These are phyloP conservation scores for Pichia sp. DNA, from an alignment of 1,139 yeast species.

Conservation along the genomic window DNA sequence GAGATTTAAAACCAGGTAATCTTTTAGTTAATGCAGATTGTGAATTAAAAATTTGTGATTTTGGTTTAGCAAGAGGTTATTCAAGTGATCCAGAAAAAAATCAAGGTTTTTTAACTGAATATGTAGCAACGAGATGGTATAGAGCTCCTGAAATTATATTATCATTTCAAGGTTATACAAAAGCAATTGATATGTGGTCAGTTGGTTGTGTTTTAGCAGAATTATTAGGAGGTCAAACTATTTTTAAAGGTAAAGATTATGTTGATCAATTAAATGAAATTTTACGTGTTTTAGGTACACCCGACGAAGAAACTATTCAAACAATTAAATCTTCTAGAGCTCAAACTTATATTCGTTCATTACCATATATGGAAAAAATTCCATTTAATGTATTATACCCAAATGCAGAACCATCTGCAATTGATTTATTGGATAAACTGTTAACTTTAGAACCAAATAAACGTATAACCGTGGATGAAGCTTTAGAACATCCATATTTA, in stretches of 20 bases:
- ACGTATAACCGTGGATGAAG: constrained; percentile 84
- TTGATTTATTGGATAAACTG: constrained; percentile 78
- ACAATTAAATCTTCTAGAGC: constrained; percentile 88
- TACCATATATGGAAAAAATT: constrained; percentile 77
- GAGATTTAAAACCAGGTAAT: constrained; percentile 94
- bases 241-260: constrained; percentile 91
- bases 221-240: constrained; percentile 83
- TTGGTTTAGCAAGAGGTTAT: constrained; percentile 95
- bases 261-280: constrained; percentile 94
- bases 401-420: constrained; percentile 77
- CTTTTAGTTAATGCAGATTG: constrained; percentile 92
- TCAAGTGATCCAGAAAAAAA: constrained; percentile 78
- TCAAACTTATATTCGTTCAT: constrained; percentile 81
- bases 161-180: constrained; percentile 85
- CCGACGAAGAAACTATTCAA: constrained; percentile 72
- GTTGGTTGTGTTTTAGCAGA: constrained; percentile 97
- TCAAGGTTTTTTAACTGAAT: constrained; percentile 89
- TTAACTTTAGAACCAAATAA: constrained; percentile 81
- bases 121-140: constrained; percentile 97
- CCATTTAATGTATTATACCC: constrained; percentile 76
- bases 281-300: constrained; percentile 81
- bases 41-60: constrained; percentile 92
- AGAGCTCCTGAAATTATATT: constrained; percentile 97
- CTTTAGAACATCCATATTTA: constrained; percentile 83
- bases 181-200: constrained; percentile 96